A percentile compares a stretch with the other conserved stretches of the same genome.
phyloP scores from a whole-genome alignment of 2,329 filamentous ascomycete genomes.

The Penicillium sp. region DNA sequence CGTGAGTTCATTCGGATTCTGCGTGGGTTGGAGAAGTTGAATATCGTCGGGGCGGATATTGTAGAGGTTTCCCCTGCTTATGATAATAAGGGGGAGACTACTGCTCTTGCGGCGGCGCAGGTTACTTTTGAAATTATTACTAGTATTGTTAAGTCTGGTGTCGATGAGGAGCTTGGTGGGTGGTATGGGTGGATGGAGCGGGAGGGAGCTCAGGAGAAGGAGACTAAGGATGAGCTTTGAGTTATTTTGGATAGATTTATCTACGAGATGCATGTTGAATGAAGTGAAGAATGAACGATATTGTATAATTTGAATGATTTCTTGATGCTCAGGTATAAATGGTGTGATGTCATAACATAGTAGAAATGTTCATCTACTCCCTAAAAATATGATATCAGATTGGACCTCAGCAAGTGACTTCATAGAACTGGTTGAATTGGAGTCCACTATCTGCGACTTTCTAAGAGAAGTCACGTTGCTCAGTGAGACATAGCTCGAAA shows the following conservation, averaged over 20 bases:
- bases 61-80: constrained; percentile 88
- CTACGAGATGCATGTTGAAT: constrained; percentile 16
- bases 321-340: not conserved
- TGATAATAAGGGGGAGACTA: constrained; percentile 75
- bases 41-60: constrained; percentile 84
- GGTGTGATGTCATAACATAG: constrained; percentile 4
- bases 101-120: constrained; percentile 78
- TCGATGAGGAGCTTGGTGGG: constrained; percentile 39
- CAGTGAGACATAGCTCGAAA: not conserved
- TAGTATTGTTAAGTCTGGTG: constrained; percentile 48
- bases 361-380: not conserved
- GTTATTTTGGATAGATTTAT: constrained; percentile 2
- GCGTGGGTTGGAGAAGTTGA: constrained; percentile 75
- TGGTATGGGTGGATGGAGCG: constrained; percentile 39
- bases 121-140: constrained; percentile 83
- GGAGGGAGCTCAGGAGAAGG: constrained; percentile 4
- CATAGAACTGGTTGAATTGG: constrained; percentile 17
- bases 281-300: constrained; percentile 18
- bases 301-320: not conserved
- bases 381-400: not conserved
- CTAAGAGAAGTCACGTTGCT: constrained; percentile 12
- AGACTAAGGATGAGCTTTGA: constrained; percentile 31
- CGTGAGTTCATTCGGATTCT: constrained; percentile 81
- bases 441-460: constrained; percentile 13
- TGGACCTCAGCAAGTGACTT: not conserved